Conservation (phyloP, 164 flowering plant genomes). For the Annona squamosa region DNA sequence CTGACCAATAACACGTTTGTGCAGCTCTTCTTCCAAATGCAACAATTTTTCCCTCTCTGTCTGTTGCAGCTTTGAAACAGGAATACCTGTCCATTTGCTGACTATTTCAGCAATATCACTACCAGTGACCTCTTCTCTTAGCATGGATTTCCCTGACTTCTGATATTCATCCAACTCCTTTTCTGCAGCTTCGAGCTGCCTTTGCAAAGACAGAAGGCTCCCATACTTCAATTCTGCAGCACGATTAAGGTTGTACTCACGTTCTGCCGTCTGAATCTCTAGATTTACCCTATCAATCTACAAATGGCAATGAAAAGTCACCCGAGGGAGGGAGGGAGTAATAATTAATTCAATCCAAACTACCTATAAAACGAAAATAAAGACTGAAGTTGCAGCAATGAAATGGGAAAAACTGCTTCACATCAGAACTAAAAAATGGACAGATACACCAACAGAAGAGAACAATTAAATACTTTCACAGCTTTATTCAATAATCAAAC, state of each 20-base stretch:
- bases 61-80: conserved; percentile 90
- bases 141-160: conserved; percentile 90
- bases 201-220: conserved; percentile 75
- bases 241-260: conserved; percentile 95
- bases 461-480: too few species aligned
- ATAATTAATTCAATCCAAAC: neutral
- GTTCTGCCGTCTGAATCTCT: conserved; percentile 95
- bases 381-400: too few species aligned
- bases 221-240: conserved; percentile 96
- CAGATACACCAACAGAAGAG: too few species aligned
- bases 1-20: conserved; percentile 93
- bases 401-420: too few species aligned
- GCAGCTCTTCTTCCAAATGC: conserved; percentile 85
- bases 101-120: conserved; percentile 92
- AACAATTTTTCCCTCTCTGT: conserved; percentile 84
- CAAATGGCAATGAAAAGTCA: conserved; percentile 6
- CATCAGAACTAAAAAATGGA: too few species aligned
- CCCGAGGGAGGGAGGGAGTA: neutral
- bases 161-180: conserved; percentile 74
- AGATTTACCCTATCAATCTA: conserved; percentile 96
- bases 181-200: conserved; percentile 72
- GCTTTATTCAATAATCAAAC: too few species aligned
- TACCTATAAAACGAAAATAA: neutral
- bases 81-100: conserved; percentile 98
- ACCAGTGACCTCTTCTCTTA: conserved; percentile 87